Conservation (phyloP, 129 eudicot species). For the Calendula officinalis region DNA sequence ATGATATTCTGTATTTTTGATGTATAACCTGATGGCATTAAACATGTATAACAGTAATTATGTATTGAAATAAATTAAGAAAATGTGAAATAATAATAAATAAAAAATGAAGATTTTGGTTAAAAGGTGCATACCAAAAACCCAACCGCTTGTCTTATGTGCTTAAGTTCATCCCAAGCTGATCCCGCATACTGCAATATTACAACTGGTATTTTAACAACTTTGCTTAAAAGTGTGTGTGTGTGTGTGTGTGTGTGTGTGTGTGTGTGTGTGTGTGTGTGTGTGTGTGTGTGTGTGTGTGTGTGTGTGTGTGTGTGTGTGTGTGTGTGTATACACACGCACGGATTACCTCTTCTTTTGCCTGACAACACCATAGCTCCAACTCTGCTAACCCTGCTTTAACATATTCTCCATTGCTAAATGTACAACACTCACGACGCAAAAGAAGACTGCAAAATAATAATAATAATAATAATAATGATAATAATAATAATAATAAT, state of each 20-base stretch:
- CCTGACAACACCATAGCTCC: constrained; percentile 87
- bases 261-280: too few species aligned
- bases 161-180: constrained; percentile 98
- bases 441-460: constrained; percentile 63
- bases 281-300: too few species aligned
- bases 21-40: constrained; percentile 71
- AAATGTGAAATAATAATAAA: not conserved
- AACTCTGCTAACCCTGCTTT: constrained; percentile 92
- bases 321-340: not conserved
- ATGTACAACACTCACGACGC: constrained; percentile 94
- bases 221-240: too few species aligned
- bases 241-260: too few species aligned
- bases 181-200: constrained; percentile 80
- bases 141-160: constrained; percentile 96
- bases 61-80: constrained; percentile 1
- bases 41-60: not conserved
- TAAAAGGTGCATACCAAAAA: constrained; percentile 63
- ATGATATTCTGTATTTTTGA: constrained; percentile 88
- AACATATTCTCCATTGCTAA: constrained; percentile 90
- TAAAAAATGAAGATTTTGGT: not conserved
- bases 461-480: not conserved
- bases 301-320: too few species aligned
- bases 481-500: not conserved
- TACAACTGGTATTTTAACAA: not conserved
- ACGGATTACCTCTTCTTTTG: constrained; percentile 79